Evolutionary conservation across 2,329 filamentous ascomycete species (phyloP), one percentile per base, ranked within the genome.

Genomic region (Ascochyta pisi): DNA sequence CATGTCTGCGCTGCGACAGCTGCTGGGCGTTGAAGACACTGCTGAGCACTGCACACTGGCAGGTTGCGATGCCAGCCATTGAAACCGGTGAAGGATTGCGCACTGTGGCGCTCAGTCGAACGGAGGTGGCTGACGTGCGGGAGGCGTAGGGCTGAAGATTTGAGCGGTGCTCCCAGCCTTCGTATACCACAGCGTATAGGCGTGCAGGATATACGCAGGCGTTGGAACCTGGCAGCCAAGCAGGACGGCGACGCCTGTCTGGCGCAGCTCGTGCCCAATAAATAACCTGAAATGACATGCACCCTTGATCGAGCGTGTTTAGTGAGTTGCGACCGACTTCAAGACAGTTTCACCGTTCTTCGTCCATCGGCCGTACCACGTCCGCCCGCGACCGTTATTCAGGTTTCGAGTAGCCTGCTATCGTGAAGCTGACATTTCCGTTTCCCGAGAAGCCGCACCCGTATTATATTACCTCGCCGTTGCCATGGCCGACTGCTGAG

Each of bases 401-500:
- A 53, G 34, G 37, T 50, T 48, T 50, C 47, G 22, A 42, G 48
- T 47, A 52, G 55, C 54, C 42, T 37, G 42, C 50, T 27, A 24
- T 37, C 35, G 57, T 50, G 38, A 55, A 54, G 51, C 58, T 54
- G 48, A 54, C 55, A n/a, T 35, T 13, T 34, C 54, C 26, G 37
- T 35, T 24, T 24, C 31, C 56, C 43, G 35, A 34, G 34, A 40
- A 23, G 26, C 35, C 29, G 37, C 42, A 45, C 38, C 31, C 57
- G 40, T 47, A 52, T 42, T 54, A 45, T 37, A 16, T 24, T 34
- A n/a, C 29, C 29, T 31, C 19, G n/a, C 51, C 40, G 39, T 47
- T 57, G 57, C 37, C 35, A 65, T 67, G 62, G 47, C 35, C 57
- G 40, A 50, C 44, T 54, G 60, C 54, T 68, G 56, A 67, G 63